phyloP scores from a whole-genome alignment of 1,284 basidiomycete genomes.

The Amylostereum chailletii region DNA sequence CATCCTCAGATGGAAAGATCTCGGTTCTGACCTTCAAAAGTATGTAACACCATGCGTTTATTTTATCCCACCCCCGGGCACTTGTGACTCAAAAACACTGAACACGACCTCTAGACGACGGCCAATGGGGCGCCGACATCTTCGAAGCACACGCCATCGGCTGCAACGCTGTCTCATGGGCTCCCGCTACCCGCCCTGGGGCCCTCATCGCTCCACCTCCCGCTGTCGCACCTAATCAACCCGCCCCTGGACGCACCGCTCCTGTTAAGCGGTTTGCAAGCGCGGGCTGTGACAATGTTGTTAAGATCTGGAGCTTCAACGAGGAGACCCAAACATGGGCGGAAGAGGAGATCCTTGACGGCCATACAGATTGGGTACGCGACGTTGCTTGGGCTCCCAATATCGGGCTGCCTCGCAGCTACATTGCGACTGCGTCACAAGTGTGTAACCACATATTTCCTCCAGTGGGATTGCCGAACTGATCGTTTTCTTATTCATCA shows the following conservation, averaged over 20 bases:
- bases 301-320: conserved; percentile 89
- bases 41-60: conserved; percentile 29
- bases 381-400: conserved; percentile 98
- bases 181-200: conserved; percentile 83
- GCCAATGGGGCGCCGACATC: conserved; percentile 92
- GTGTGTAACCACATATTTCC: conserved; percentile 26
- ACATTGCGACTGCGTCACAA: conserved; percentile 94
- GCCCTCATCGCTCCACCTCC: conserved; percentile 66
- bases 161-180: conserved; percentile 97
- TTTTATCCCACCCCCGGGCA: not conserved
- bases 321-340: conserved; percentile 78
- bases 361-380: conserved; percentile 95
- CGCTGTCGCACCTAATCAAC: conserved; percentile 18
- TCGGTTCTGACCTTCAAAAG: conserved; percentile 97
- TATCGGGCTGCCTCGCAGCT: conserved; percentile 88
- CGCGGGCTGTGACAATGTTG: conserved; percentile 93
- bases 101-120: conserved; percentile 61
- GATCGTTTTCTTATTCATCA: conserved; percentile 17
- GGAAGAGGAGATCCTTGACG: conserved; percentile 82
- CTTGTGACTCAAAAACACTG: conserved; percentile 1
- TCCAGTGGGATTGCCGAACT: not conserved
- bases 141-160: conserved; percentile 96
- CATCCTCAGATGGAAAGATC: conserved; percentile 96
- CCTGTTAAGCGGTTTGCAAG: conserved; percentile 83
- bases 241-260: conserved; percentile 8